Percentiles rank a stretch among this genome's conserved stretches.
These are phyloP conservation scores for Rhynchosporium secalis DNA, from an alignment of 2,329 filamentous ascomycete species.

Conservation along the genomic window DNA sequence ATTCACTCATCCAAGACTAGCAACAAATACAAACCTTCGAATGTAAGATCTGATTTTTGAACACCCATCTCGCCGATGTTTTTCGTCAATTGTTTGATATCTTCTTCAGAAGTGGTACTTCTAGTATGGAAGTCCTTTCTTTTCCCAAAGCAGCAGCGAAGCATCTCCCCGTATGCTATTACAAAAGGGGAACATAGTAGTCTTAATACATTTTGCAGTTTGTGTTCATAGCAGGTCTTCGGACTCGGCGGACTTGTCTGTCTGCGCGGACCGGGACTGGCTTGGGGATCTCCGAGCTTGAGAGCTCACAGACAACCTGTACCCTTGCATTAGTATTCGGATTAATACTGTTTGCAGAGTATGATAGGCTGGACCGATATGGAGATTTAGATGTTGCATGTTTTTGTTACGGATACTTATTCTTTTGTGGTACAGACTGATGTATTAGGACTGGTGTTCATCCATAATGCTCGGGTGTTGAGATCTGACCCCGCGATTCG, in stretches of 20 bases:
- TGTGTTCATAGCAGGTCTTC: background rate
- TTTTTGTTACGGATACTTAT: background rate
- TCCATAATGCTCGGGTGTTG: background rate
- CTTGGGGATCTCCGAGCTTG: conserved; percentile 14
- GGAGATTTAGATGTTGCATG: background rate
- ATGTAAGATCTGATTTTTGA: conserved; percentile 15
- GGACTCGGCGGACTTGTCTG: conserved; percentile 5
- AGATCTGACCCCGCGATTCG: conserved; percentile 5
- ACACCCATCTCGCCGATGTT: conserved; percentile 12
- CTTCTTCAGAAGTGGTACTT: background rate
- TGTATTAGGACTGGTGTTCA: background rate
- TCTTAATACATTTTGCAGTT: background rate
- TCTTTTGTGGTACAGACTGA: background rate
- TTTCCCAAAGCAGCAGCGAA: conserved; percentile 2
- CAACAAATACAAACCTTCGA: conserved; percentile 8
- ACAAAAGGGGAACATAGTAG: background rate
- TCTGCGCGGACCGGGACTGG: background rate
- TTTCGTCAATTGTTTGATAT: conserved; percentile 5
- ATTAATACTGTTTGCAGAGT: background rate
- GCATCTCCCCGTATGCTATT: background rate
- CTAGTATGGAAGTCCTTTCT: background rate
- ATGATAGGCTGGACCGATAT: background rate
- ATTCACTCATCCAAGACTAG: background rate
- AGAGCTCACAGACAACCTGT: background rate
- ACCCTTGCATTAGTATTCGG: conserved; percentile 2